Base-by-base conservation (phyloP, 108 stramenopile species). In the Mayamaea pseudoterrestris region DNA sequence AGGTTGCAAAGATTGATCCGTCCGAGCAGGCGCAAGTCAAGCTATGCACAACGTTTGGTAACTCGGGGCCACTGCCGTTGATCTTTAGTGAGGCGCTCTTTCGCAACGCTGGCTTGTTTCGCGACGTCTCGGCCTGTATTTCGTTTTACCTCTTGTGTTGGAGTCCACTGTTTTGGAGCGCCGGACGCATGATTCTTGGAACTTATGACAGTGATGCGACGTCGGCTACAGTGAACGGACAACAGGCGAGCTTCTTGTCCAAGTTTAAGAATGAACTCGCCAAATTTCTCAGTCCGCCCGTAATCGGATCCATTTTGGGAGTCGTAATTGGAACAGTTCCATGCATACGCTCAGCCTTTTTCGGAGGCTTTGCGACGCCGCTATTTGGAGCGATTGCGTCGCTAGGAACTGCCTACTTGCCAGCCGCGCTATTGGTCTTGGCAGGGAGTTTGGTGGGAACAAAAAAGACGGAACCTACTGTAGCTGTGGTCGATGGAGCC, bases 161-260 rank as follows among this genome's bases (percentile, higher is more conserved):
- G 68, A 64, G 63, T 11, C 68, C 68, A 2, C 58, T 61, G 7
- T 69, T 69, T 35, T 69, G 68, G 68, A 42, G 46, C 0, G 63
- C 49, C 44, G 68, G 62, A 23, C 30, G 53, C 21, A 25, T 50
- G 0, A 44, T 63, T 4, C 32, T 69, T 46, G 12, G 55, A 27
- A 48, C 41, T 17, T 14, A 30, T 7, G 31, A 35, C 18, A 21
- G 16, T 28, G 44, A 21, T 3, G 3, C 37, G 16, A 39, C 5
- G 18, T 5, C 5, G 18, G 25, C 31, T 14, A 34, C 3, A 4
- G 27, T 4, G 3, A 45, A 45, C 4, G 27, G 7, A 16, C 14
- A 20, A 4, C 21, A 16, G 17, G 2, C 16, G 4, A 16, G 23
- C 4, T 14, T 21, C 5, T 3, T 45, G 4, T 4, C 14, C 14